Evolutionary conservation across 2,329 filamentous ascomycete species (phyloP), one percentile per base, ranked within the genome.

Genomic region (Trematosphaeria pertusa): DNA sequence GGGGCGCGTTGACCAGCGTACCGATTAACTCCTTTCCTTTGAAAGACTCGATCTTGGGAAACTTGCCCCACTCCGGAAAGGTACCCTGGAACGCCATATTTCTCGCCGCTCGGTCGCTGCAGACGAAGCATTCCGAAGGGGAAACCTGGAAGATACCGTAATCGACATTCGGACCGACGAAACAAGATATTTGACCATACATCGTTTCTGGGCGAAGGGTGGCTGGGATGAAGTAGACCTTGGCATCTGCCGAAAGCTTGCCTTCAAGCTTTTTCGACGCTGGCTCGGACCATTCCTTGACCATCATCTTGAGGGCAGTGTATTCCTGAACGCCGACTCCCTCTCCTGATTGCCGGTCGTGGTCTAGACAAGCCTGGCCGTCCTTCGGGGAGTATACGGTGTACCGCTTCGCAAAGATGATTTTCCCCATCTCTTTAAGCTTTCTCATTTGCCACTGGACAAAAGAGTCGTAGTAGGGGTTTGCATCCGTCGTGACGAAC

Each of bases 161-260:
- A 34, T 81, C 84, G 65, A 97, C 88, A 67, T 88, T 89, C 8
- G 94, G 93, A 3, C 91, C 90, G 37, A 99, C 90, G 62, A 97
- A 99, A 72, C 92, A 96, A 76, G 90, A 95, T 3, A 87, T 95
- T 74, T 97, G 94, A 31, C 95, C 95, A 70, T 97, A 99, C 93
- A 99, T 97, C 26, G 94, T 99, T 79, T 99, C 94, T 2, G 94
- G 91, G 52, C 94, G 83, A 19, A 99, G 82, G 44, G 94, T 97
- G 12, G 94, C 94, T 10, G 94, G 89, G 10, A 97, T 85, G 64
- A 97, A 88, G 77, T 87, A 97, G 46, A 97, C 87, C 52, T 88
- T 88, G 35, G 89, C 87, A 55, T 83, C 85, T 26, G 86, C 81
- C 5, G 93, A 89, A 3, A 97, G 76, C 76, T 93, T 94, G 56